Evolutionary conservation across 805 yeast genomes (phyloP), one percentile per base, ranked within the genome.

Genomic region (Nakazawaea anatomiae): DNA sequence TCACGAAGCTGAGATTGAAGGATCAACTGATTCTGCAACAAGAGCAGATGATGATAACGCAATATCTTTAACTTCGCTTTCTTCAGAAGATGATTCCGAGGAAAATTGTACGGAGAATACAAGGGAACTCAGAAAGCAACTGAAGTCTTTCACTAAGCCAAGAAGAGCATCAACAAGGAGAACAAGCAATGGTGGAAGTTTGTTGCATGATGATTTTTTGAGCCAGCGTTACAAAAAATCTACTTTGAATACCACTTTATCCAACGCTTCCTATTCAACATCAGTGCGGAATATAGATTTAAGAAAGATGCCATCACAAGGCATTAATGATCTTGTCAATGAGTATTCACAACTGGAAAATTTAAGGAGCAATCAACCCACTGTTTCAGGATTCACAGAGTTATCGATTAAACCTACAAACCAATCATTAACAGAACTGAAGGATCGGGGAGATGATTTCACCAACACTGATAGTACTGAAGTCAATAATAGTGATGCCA

Each of bases 291-390:
- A 51, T 35, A 32, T 60, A 35, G 64, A 58, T 51, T 47, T 70
- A 7, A 59, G 75, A 42, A 63, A 61, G 25, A 47, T 62, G 53
- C 76, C 78, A 2, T 57, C 80, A 1, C 75, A 78, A 54, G 68
- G 59, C 9, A 65, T 76, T 46, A 58, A 64, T 32, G 79, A 76
- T 50, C 68, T 80, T n/a, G 75, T 80, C 40, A 62, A 69, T 36
- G 77, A 76, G 45, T 80, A 80, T 56, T 78, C 83, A 2, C 77
- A 77, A 52, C 69, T 67, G 54, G 76, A 75, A 25, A 66, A 64
- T 8, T 56, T 71, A 48, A 58, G 55, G 32, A 48, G 59, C 25
- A 34, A 48, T 34, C 32, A 52, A 27, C 57, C 57, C 35, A 44
- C 60, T 7, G 56, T 58, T 2, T 55, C 68, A 1, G 64, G 59